A percentile compares a stretch with the other conserved stretches of the same genome.
Evolutionary conservation across 1,139 yeast genomes (phyloP).

Genomic region (Kodamaea anthophila): DNA sequence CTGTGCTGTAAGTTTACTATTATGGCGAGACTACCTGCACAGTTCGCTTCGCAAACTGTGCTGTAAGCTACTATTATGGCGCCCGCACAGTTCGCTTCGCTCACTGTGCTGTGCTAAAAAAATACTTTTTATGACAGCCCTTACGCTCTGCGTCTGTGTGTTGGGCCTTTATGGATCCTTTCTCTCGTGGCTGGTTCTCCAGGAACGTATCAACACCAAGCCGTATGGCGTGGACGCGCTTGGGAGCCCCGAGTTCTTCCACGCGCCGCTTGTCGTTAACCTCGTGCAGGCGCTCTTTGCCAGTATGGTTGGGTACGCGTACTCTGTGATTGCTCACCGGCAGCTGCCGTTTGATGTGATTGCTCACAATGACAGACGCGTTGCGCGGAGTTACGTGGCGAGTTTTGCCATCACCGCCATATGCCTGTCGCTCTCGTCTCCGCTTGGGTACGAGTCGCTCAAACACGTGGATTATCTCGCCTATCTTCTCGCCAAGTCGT

Average conservation of each 20-base stretch:
- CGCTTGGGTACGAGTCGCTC: slow-evolving; percentile 70
- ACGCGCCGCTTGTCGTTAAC: slow-evolving; percentile 73
- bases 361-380: slow-evolving; percentile 17
- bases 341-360: slow-evolving; percentile 26
- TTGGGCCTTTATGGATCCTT: slow-evolving; percentile 79
- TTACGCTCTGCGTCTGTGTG: slow-evolving; percentile 51
- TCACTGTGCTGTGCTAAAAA: too few relatives aligned
- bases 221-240: slow-evolving; percentile 49
- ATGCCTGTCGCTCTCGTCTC: slow-evolving; percentile 77
- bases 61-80: too few relatives aligned
- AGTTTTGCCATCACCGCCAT: slow-evolving; percentile 60
- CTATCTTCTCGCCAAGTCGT: slow-evolving; percentile 80
- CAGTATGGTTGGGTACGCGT: slow-evolving; percentile 56
- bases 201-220: slow-evolving; percentile 79
- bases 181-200: slow-evolving; percentile 85
- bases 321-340: slow-evolving; percentile 36
- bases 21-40: too few relatives aligned
- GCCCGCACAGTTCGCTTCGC: too few relatives aligned
- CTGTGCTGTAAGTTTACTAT: too few relatives aligned
- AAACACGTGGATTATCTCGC: slow-evolving; percentile 83
- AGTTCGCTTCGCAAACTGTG: too few relatives aligned
- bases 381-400: slow-evolving; percentile 20
- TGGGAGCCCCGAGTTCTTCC: slow-evolving; percentile 49
- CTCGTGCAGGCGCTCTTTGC: slow-evolving; percentile 72
- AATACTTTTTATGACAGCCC: neutral